Conservation (phyloP, 2,329 filamentous ascomycete species). For the Pseudofabraea citricarpa region DNA sequence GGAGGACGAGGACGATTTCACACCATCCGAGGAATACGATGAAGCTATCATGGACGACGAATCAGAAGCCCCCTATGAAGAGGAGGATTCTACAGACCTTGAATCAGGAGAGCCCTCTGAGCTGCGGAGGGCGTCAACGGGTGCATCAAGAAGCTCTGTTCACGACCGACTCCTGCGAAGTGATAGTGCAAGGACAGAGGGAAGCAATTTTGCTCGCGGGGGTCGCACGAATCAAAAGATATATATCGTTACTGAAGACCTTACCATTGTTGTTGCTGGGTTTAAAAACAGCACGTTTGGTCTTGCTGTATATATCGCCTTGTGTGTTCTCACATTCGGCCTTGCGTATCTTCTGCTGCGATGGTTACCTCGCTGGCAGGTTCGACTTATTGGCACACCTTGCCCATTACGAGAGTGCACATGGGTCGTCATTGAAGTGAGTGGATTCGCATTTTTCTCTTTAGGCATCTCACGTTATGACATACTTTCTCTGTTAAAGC, state of each 20-base stretch:
- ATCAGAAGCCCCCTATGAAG: conserved; percentile 25
- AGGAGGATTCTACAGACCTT: conserved; percentile 24
- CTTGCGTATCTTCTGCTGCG: conserved; percentile 79
- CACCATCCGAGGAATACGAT: conserved; percentile 35
- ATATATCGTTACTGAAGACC: conserved; percentile 87
- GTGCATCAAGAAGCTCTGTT: conserved; percentile 49
- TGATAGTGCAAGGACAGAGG: conserved; percentile 65
- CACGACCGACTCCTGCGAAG: conserved; percentile 65
- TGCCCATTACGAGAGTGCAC: conserved; percentile 68
- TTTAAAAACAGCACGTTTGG: conserved; percentile 75
- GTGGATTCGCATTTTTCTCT: conserved; percentile 18
- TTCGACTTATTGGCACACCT: conserved; percentile 66
- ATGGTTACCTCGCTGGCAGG: conserved; percentile 86
- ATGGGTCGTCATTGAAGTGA: conserved; percentile 87
- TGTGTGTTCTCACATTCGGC: conserved; percentile 71
- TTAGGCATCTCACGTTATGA: not conserved
- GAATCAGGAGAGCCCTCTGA: conserved; percentile 31
- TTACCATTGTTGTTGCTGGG: conserved; percentile 89
- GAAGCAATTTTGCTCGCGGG: conserved; percentile 53
- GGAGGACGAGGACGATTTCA: conserved; percentile 57
- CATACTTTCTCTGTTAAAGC: not conserved
- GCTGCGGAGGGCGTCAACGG: conserved; percentile 61
- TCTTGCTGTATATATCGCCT: conserved; percentile 59
- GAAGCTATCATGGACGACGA: conserved; percentile 34
- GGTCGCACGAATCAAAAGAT: conserved; percentile 80